Percentiles rank a stretch among this genome's conserved stretches.
These are phyloP conservation scores for Dysphania ambrosioides DNA, from an alignment of 148 eudicot species.

Conservation along the genomic window DNA sequence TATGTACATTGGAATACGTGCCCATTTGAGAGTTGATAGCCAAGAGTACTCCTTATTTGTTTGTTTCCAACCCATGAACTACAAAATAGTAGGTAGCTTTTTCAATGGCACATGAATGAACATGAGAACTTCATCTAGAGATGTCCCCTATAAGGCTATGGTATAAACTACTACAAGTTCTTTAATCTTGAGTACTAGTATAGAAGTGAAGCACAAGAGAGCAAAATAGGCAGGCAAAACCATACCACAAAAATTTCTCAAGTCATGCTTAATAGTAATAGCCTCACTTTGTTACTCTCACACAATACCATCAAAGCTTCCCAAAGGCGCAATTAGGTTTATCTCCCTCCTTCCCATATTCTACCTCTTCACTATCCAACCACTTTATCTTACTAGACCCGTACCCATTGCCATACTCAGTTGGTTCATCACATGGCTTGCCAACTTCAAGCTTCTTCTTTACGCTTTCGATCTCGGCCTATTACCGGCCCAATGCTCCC, in stretches of 20 bases:
- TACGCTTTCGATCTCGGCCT: constrained; percentile 26
- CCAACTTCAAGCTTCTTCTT: constrained; percentile 24
- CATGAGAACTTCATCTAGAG: too few relatives aligned
- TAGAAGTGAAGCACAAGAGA: too few relatives aligned
- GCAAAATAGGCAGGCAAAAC: too few relatives aligned
- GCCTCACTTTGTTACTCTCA: constrained; percentile 44
- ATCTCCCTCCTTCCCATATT: constrained; percentile 56
- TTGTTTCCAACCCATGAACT: too few relatives aligned
- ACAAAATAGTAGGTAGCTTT: too few relatives aligned
- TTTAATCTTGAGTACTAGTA: too few relatives aligned
- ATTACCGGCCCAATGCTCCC: constrained; percentile 29
- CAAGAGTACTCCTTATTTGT: too few relatives aligned
- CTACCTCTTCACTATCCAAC: constrained; percentile 55
- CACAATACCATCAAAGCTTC: constrained; percentile 44
- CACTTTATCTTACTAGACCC: constrained; percentile 41
- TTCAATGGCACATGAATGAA: too few relatives aligned
- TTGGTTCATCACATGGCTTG: constrained; percentile 52
- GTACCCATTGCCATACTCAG: constrained; percentile 35
- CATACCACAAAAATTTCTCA: constrained; percentile 26
- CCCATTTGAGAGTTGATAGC: too few relatives aligned
- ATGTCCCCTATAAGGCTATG: too few relatives aligned
- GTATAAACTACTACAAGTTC: too few relatives aligned
- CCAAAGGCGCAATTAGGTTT: constrained; percentile 43
- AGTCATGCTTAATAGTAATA: constrained; percentile 30
- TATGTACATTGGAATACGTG: too few relatives aligned